Evolutionary conservation across 2,329 filamentous ascomycete species (phyloP).

Genomic region (Xylariaceae sp.): DNA sequence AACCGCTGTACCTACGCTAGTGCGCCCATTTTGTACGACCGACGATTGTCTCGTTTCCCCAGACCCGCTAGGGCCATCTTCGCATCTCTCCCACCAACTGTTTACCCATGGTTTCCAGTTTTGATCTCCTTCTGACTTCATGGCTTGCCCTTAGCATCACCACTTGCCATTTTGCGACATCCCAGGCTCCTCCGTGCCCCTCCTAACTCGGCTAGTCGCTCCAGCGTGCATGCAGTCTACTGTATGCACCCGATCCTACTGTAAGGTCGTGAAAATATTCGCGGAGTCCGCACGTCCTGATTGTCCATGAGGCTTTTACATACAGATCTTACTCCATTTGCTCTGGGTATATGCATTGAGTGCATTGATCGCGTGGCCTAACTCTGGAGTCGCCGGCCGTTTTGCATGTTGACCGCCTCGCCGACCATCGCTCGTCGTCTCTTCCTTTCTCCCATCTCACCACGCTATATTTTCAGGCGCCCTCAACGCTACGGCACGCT

Average conservation of each 20-base stretch:
- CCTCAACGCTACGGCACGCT: background rate
- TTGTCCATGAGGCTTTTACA: constrained; percentile 7
- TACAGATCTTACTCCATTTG: background rate
- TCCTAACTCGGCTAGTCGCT: constrained; percentile 13
- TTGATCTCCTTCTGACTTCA: constrained; percentile 4
- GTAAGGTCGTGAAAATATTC: constrained; percentile 3
- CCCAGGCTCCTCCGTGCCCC: background rate
- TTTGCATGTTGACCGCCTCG: constrained; percentile 32
- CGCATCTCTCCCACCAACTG: background rate
- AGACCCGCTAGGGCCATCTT: background rate
- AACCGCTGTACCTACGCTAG: background rate
- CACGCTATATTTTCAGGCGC: background rate
- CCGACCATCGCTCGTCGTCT: constrained; percentile 23
- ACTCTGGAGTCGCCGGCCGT: constrained; percentile 14
- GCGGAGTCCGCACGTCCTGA: constrained; percentile 9
- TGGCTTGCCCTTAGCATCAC: background rate
- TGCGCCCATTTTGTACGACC: background rate
- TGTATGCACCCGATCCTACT: constrained; percentile 10
- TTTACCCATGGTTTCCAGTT: constrained; percentile 3
- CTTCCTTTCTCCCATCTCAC: constrained; percentile 17
- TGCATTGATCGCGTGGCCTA: constrained; percentile 22
- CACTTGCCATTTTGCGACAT: constrained; percentile 3
- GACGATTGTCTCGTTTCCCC: background rate
- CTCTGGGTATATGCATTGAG: constrained; percentile 21
- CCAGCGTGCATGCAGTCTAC: background rate